Base-by-base conservation (phyloP, 352 stramenopile species). In the Plasmopara muralis region DNA sequence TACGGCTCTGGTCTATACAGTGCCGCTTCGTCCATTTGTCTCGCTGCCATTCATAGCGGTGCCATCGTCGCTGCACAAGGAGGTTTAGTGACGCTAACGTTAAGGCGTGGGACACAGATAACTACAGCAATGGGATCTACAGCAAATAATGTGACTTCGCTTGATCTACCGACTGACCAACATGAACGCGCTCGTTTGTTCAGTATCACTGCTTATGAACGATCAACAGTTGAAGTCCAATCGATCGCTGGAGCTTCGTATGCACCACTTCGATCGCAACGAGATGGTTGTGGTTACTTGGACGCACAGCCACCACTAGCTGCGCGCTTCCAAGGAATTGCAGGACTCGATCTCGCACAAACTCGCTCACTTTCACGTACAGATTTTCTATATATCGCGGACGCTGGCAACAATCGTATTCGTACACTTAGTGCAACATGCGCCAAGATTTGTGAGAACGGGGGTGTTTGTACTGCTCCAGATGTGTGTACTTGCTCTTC, bases 361-460 rank as follows among this genome's bases (percentile, higher is more conserved):
- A 53, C 33, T 16, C 48, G 47, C 0, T 62, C 55, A 49, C 81
- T 74, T 15, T 83, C 68, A 49, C 72, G 69, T n/a, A 73, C 72
- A 10, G 50, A 77, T 13, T 53, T 87, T 43, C 55, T 98, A 35
- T 91, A 89, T 43, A 72, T 98, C 33, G 88, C 95, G 7, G 95
- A 98, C 65, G 87, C 78, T 34, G 74, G 77, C n/a, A 98, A 98
- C 53, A 83, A 98, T 72, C 75, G 78, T 6, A 93, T 98, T 45
- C 81, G 95, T n/a, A 74, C 65, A 6, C 65, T 98, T 50, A 93
- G 83, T 3, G 93, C 95, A 6, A 74, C 63, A 8, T 99, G 95
- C 64, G 76, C 83, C 41, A 96, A 96, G 54, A 71, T 88, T 38
- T 98, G 95, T 60, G 95, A 99, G 68, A 99, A 99, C 50, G 87